Evolutionary conservation across 2,329 filamentous ascomycete species (phyloP), one percentile per base, ranked within the genome.

Genomic region (Cryphonectria radicalis): DNA sequence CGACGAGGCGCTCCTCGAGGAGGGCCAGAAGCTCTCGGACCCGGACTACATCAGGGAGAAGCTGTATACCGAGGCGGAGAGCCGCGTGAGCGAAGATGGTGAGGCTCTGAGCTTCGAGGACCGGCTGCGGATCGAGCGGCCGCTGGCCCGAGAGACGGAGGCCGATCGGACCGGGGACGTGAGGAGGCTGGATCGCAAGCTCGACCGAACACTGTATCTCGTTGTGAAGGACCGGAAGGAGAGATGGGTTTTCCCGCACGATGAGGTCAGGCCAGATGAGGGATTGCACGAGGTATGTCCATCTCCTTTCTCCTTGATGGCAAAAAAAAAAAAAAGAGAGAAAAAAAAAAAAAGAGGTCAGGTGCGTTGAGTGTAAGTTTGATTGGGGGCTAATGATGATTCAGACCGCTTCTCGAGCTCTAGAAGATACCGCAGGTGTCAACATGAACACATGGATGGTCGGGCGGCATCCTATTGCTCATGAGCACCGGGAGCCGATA

Each of bases 371-470:
- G 57, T 19, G 57, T 19, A 14, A 32, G 53, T 35, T 42, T 60
- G 43, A 28, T 66, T 13, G 57, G 57, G 37, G 25, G 57, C 53
- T 40, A 32, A 70, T 25, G 25, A 17, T 43, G 4, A 13, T 42
- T 68, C 76, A 99, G 96, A 91, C 93, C 62, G 94, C 95, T 53
- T 89, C 94, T 79, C 89, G 94, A 72, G 90, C 94, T 69, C 86
- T 98, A 35, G 86, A 91, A 67, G 87, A 93, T 77, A 86, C 93
- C 4, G 94, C 92, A 13, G 96, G 96, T 71, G 84, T 93, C 73
- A 97, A 99, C 86, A 98, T 99, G 95, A 98, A 98, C 85, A 98
- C 94, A 69, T 99, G 96, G 95, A 89, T 98, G 76, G 93, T 99
- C 67, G 95, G 94, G 73, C 94, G 94, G 77, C 92, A 92, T 71